A percentile compares a stretch with the other conserved stretches of the same genome.
Conservation (phyloP, 441 rosid genomes). For the Aleurites moluccanus region DNA sequence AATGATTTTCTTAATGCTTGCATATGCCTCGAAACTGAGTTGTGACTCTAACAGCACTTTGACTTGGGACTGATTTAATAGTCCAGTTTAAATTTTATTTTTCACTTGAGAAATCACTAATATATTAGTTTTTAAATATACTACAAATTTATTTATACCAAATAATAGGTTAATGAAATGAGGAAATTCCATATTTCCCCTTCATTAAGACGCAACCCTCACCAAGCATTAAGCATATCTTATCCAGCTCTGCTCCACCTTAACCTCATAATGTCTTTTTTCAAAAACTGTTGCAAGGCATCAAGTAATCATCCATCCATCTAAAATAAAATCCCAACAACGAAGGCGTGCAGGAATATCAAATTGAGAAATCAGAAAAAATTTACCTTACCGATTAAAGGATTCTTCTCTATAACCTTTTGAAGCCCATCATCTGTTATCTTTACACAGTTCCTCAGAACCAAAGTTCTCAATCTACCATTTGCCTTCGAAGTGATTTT, state of each 20-base stretch:
- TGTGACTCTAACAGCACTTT: background rate
- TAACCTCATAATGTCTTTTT: conserved; percentile 13
- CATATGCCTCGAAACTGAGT: background rate
- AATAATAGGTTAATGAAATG: background rate
- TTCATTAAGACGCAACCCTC: background rate
- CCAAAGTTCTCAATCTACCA: conserved; percentile 59
- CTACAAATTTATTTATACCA: too few species aligned
- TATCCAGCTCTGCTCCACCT: conserved; percentile 39
- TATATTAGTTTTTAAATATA: too few species aligned
- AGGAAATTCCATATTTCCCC: background rate
- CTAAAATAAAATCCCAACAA: background rate
- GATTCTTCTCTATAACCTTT: conserved; percentile 56
- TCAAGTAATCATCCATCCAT: background rate
- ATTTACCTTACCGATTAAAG: conserved; percentile 57
- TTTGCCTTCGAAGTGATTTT: conserved; percentile 56
- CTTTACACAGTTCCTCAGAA: conserved; percentile 59
- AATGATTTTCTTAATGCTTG: background rate
- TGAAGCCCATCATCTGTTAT: conserved; percentile 69
- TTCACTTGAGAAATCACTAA: too few species aligned
- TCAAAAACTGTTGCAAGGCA: conserved; percentile 34
- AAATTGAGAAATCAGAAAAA: background rate
- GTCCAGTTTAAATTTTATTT: too few species aligned
- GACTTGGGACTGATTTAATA: background rate
- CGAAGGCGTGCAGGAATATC: background rate
- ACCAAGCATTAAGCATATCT: conserved; percentile 12